Evolutionary conservation across 257 asterid genomes (phyloP).

Genomic region (Verbena officinalis): DNA sequence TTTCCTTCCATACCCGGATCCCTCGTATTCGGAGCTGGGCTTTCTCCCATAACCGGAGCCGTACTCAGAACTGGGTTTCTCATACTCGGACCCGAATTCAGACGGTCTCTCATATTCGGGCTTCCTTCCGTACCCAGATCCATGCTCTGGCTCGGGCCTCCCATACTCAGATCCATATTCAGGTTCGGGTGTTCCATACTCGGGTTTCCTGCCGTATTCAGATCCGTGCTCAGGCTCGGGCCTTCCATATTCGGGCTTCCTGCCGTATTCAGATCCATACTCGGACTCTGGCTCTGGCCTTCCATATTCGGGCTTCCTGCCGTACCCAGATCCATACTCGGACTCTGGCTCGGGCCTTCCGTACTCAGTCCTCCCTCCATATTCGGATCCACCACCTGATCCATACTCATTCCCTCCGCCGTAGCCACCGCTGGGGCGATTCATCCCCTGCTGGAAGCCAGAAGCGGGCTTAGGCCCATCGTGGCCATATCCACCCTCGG

Average conservation of each 20-base stretch:
- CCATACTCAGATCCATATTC: slow-evolving; percentile 45
- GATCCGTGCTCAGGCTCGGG: slow-evolving; percentile 45
- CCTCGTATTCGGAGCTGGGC: slow-evolving; percentile 32
- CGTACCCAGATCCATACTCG: slow-evolving; percentile 24
- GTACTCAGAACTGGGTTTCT: slow-evolving; percentile 31
- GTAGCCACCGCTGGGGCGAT: slow-evolving; percentile 46
- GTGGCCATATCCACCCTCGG: slow-evolving; percentile 35
- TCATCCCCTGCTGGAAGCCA: too few species aligned
- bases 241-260: slow-evolving; percentile 32
- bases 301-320: slow-evolving; percentile 26
- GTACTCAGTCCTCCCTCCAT: slow-evolving; percentile 31
- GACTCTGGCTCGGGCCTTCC: slow-evolving; percentile 23
- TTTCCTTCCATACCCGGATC: slow-evolving; percentile 40
- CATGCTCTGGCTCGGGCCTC: slow-evolving; percentile 26
- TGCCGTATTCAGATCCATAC: slow-evolving; percentile 38
- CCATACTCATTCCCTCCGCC: slow-evolving; percentile 40
- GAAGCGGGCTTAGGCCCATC: slow-evolving; percentile 49
- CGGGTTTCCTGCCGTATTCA: slow-evolving; percentile 39
- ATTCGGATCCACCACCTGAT: slow-evolving; percentile 31
- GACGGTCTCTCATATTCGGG: slow-evolving; percentile 30
- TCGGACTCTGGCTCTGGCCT: slow-evolving; percentile 18
- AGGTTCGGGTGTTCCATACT: slow-evolving; percentile 6
- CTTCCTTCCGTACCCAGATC: slow-evolving; percentile 34
- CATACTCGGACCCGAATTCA: slow-evolving; percentile 33
- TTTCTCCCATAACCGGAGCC: slow-evolving; percentile 38